A percentile compares a stretch with the other conserved stretches of the same genome.
Conservation (phyloP, 192 early-diverging fungal species). For the Cladochytrium replicatum region DNA sequence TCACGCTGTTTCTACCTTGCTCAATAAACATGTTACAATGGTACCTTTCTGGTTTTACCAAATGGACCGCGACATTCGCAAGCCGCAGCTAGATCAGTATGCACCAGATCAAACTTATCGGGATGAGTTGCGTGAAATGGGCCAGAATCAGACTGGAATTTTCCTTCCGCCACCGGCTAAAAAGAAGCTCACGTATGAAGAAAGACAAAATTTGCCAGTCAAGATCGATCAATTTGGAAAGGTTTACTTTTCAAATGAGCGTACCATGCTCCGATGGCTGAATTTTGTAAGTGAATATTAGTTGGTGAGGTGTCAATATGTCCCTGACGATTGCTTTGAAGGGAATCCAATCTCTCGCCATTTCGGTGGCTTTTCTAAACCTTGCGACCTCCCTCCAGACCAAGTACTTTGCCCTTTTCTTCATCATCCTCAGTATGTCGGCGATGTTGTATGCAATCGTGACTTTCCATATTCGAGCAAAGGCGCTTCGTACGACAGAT, state of each 20-base stretch:
- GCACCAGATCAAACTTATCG: neutral
- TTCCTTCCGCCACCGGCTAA: neutral
- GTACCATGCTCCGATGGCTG: slow-evolving; percentile 85
- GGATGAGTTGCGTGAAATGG: neutral
- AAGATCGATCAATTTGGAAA: slow-evolving; percentile 43
- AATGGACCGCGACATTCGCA: slow-evolving; percentile 90
- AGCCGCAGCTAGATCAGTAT: slow-evolving; percentile 32
- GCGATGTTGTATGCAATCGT: neutral
- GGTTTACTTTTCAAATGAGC: slow-evolving; percentile 91
- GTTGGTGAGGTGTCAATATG: slow-evolving; percentile 39
- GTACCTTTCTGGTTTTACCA: slow-evolving; percentile 94
- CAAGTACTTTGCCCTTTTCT: neutral
- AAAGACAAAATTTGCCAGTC: slow-evolving; percentile 1
- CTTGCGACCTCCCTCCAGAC: neutral
- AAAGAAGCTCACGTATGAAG: neutral
- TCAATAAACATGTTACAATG: slow-evolving; percentile 59
- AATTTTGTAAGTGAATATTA: slow-evolving; percentile 40
- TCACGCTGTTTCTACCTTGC: slow-evolving; percentile 81
- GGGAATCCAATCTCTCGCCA: neutral
- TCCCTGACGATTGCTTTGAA: slow-evolving; percentile 21
- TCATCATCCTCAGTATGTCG: neutral
- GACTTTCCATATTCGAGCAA: neutral
- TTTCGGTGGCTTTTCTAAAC: neutral
- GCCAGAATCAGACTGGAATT: neutral
- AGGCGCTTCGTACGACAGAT: neutral